A percentile compares a stretch with the other conserved stretches of the same genome.
Evolutionary conservation across 176 grass and related monocot genomes (phyloP).

Genomic region (barley (Hordeum vulgare)): MorexV3_pseudomolecules_assembly NC_058518.1:396898593-396899092

Average conservation of each 20-base stretch:
- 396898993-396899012: conserved; percentile 20
- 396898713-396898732: conserved; percentile 48
- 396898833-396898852: conserved; percentile 29
- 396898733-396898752: conserved; percentile 88
- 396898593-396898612: conserved; percentile 28
- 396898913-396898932: conserved; percentile 74
- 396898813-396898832: conserved; percentile 28
- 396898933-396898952: conserved; percentile 29
- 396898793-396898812: conserved; percentile 24
- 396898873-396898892: conserved; percentile 22
- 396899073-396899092: conserved; percentile 8
- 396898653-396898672: conserved; percentile 3
- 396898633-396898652: not conserved
- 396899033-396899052: not conserved
- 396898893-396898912: conserved; percentile 23
- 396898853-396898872: conserved; percentile 25
- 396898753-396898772: conserved; percentile 26
- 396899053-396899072: conserved; percentile 17
- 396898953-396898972: conserved; percentile 2
- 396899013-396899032: conserved; percentile 22
- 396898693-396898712: conserved; percentile 15
- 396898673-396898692: not conserved
- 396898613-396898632: conserved; percentile 13
- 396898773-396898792: conserved; percentile 18
- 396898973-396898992: conserved; percentile 48